phyloP scores from a whole-genome alignment of 768 basidiomycete genomes.

The Tremella yokohamensis region DNA sequence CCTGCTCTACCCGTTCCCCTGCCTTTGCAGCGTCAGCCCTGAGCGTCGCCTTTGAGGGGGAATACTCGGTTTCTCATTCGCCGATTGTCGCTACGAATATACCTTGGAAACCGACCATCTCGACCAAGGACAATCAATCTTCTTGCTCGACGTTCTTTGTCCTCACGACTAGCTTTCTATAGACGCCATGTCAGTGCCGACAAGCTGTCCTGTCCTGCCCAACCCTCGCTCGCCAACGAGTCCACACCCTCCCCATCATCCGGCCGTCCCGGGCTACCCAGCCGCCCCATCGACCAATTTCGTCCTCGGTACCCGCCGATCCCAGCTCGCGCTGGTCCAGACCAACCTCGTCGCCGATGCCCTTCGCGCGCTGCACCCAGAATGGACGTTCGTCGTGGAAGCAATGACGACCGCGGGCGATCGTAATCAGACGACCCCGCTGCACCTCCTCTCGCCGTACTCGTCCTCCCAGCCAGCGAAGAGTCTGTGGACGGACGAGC shows the following conservation, averaged over 20 bases:
- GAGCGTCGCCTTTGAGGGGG: too few relatives aligned
- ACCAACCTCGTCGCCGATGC: slow-evolving; percentile 71
- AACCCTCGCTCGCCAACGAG: background rate
- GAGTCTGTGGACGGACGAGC: slow-evolving; percentile 90
- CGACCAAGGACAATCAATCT: too few relatives aligned
- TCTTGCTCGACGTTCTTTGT: too few relatives aligned
- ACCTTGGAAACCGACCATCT: too few relatives aligned
- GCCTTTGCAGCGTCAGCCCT: too few relatives aligned
- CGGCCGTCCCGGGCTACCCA: background rate
- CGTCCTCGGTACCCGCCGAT: slow-evolving; percentile 73
- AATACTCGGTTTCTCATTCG: too few relatives aligned
- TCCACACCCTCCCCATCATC: background rate
- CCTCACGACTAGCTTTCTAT: too few relatives aligned
- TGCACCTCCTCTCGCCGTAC: slow-evolving; percentile 70
- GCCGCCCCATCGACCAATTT: slow-evolving; percentile 8
- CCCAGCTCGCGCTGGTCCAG: slow-evolving; percentile 84
- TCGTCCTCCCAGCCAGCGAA: slow-evolving; percentile 39
- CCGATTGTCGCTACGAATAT: too few relatives aligned
- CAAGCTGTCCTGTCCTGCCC: background rate
- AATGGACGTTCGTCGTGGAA: slow-evolving; percentile 56
- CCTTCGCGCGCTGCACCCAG: slow-evolving; percentile 61
- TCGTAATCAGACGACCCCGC: slow-evolving; percentile 78
- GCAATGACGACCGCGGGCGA: slow-evolving; percentile 76
- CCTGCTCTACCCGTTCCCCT: too few relatives aligned
- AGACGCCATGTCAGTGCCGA: too few relatives aligned